Evolutionary conservation across 352 stramenopile genomes (phyloP).

Genomic region (Globisporangium apiculatum): DNA sequence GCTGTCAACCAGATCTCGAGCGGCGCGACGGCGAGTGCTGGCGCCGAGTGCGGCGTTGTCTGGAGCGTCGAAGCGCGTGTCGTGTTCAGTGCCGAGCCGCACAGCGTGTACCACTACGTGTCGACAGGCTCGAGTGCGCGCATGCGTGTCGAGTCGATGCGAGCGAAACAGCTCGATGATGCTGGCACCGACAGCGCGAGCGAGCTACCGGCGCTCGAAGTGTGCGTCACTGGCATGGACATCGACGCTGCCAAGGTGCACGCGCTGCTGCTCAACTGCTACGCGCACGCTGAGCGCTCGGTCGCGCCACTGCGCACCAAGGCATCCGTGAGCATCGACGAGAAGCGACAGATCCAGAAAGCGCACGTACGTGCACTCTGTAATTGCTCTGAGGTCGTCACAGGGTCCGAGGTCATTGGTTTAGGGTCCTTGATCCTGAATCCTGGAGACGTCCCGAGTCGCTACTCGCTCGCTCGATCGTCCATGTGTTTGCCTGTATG

Average conservation of each 20-base stretch:
- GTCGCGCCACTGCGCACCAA: constrained; percentile 35
- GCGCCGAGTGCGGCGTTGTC: constrained; percentile 16
- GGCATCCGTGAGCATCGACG: constrained; percentile 33
- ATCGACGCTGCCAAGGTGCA: constrained; percentile 38
- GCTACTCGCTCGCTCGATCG: too few relatives aligned
- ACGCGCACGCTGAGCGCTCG: constrained; percentile 28
- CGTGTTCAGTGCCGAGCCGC: constrained; percentile 36
- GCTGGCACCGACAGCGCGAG: not conserved
- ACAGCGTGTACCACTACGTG: constrained; percentile 44
- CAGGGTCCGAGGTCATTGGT: not conserved
- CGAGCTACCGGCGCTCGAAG: constrained; percentile 13
- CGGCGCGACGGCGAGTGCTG: not conserved
- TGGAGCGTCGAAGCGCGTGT: constrained; percentile 60
- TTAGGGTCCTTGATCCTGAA: not conserved
- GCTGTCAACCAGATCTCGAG: not conserved
- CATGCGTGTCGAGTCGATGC: constrained; percentile 14
- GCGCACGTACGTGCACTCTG: constrained; percentile 41
- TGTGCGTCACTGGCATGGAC: constrained; percentile 38
- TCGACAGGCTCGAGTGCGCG: constrained; percentile 43
- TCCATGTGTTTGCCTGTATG: too few relatives aligned
- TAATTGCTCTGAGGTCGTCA: too few relatives aligned
- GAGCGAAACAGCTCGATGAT: not conserved
- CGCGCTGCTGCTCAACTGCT: constrained; percentile 54
- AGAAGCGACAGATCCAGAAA: constrained; percentile 66
- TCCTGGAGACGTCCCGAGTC: too few relatives aligned